These are phyloP conservation scores for Cucumis cinereus DNA, from an alignment of 306 rosid genomes.

Conservation along the genomic window DNA sequence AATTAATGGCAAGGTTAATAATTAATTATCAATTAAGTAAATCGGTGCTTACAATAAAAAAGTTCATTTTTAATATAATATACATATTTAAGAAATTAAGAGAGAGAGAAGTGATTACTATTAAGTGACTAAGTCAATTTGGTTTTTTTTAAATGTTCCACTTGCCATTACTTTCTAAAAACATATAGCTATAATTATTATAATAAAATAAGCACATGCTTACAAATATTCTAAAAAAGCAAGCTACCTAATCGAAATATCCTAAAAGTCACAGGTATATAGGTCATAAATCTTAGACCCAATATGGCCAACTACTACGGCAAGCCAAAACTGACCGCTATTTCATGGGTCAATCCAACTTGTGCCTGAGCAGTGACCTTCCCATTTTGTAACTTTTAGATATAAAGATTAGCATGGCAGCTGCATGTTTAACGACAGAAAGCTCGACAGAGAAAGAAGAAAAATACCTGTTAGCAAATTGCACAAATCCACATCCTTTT, in stretches of 20 bases:
- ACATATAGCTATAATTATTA: background rate
- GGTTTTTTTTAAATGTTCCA: background rate
- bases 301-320: background rate
- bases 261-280: background rate
- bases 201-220: background rate
- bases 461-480: constrained; percentile 75
- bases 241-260: background rate
- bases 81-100: too few relatives aligned
- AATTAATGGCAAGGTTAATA: background rate
- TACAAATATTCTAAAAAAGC: background rate
- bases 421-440: background rate
- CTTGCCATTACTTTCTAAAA: background rate
- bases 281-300: background rate
- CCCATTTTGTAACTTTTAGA: background rate
- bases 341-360: background rate
- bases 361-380: background rate
- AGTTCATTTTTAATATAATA: background rate
- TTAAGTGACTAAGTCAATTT: background rate
- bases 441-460: constrained; percentile 6
- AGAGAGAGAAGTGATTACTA: background rate
- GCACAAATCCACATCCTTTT: constrained; percentile 98
- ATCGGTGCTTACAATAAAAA: background rate
- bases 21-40: background rate
- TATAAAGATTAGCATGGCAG: background rate
- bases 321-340: background rate